Base-by-base conservation (phyloP, 805 yeast species). In the Barnettozyma wickerhamii region DNA sequence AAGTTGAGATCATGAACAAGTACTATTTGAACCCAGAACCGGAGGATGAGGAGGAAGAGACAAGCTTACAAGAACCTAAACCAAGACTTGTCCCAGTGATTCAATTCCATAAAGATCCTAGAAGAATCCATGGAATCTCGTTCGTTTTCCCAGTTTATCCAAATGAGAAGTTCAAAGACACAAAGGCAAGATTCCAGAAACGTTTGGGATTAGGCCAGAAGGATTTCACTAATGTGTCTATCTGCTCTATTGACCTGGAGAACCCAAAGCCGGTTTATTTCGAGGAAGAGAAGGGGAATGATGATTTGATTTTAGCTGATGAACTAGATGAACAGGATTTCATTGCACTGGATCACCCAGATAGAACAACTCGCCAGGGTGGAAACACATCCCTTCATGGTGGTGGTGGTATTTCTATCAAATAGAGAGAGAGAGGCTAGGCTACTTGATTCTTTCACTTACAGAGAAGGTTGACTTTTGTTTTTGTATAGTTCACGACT, bases 291-390 rank as follows among this genome's bases (percentile, higher is more conserved):
- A 32, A 27, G 4, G 33, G 32, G 14, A 26, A 29, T 2, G 79
- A 79, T 38, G 79, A 77, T 19, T 49, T 75, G 33, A 66, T 72
- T 5, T 63, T 89, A 14, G 83, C 67, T 56, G 81, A 80, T 40
- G 73, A 72, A 31, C 56, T 81, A 43, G 61, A 66, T 14, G 65
- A 68, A 9, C 68, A 68, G 33, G 81, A 75, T 43, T 71, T 69
- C 24, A 64, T 93, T 38, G 95, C 90, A 20, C 67, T 93, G 56
- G 96, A 93, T 56, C 95, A 87, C 55, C 89, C 93, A 2, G 96
- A 88, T 58, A 75, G 93, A 55, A 68, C 79, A 31, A 73, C 80
- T n/a, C 71, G 81, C 44, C 71, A 75, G 40, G 70, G 65, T 6
- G 63, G 64, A 4, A 69, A 68, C 45, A 80, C 76, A 54, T n/a